phyloP scores from a whole-genome alignment of 306 rosid genomes.

The Acacia crassicarpa region DNA sequence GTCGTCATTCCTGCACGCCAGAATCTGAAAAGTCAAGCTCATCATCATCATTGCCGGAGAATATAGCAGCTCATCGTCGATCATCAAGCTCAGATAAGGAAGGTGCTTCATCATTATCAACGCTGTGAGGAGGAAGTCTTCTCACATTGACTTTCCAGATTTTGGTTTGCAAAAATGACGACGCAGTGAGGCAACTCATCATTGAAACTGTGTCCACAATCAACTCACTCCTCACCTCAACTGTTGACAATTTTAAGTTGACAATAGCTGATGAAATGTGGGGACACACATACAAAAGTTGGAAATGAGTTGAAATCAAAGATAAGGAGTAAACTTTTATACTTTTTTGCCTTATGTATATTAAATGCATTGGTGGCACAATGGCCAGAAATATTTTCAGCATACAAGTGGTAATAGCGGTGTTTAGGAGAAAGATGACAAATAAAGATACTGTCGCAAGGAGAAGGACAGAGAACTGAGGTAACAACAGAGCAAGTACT shows the following conservation, averaged over 20 bases:
- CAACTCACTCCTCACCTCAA: conserved; percentile 42
- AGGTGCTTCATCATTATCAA: neutral
- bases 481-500: no score
- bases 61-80: neutral
- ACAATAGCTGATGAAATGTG: no score
- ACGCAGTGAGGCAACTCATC: conserved; percentile 13
- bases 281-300: no score
- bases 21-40: conserved; percentile 42
- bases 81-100: neutral
- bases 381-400: no score
- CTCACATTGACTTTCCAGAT: conserved; percentile 58
- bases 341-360: no score
- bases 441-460: no score
- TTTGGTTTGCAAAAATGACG: conserved; percentile 17
- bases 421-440: no score
- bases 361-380: no score
- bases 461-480: no score
- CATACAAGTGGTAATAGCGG: no score
- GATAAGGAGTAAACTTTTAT: no score
- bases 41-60: neutral
- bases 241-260: conserved; percentile 45
- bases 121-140: conserved; percentile 40
- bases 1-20: conserved; percentile 17
- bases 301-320: no score
- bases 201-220: conserved; percentile 39